Base-by-base conservation (phyloP, 208 protist genomes). In the Trichomonas tenax region DNA sequence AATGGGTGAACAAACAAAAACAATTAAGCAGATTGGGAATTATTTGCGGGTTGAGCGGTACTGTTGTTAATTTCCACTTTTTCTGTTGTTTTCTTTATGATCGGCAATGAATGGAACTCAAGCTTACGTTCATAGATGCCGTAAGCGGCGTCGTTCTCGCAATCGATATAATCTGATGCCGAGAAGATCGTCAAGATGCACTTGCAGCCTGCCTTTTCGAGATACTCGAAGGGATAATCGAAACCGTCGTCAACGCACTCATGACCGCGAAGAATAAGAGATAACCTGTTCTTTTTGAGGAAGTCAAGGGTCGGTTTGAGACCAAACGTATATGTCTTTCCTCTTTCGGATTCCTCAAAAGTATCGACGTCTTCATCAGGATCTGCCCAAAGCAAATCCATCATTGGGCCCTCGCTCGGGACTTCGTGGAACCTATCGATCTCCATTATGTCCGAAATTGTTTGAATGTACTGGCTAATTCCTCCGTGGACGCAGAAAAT, bases 401-500 rank as follows among this genome's bases (percentile, higher is more conserved):
- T 36, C 46, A 95, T 45, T 38, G 46, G 17, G 23, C 46, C 46
- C 0, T 34, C 36, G 3, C 51, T 45, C 8, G 4, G 23, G 15
- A 95, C 34, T 40, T 95, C 46, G 3, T 17, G 9, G 15, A 44
- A 31, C 38, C 46, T 6, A 15, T 58, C n/a, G 26, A 72, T 72
- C 44, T 72, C 14, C 14, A 17, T 40, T 4, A 95, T 26, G 31
- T 95, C 44, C 10, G 11, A 2, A 26, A 95, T 72, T 23, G 6
- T 38, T 14, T 95, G 9, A 14, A 95, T 38, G 11, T 95, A 40
- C 10, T 51, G 44, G 9, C 40, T 51, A 38, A 95, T 51, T 15
- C 89, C 89, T 17, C 89, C 89, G 44, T 95, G 89, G 17, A 95
- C 49, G 51, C 89, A 95, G 46, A 95, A 81, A 44, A 95, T 72